phyloP scores from a whole-genome alignment of 805 yeast genomes.

The Diddensiella caesifluorescens region DNA sequence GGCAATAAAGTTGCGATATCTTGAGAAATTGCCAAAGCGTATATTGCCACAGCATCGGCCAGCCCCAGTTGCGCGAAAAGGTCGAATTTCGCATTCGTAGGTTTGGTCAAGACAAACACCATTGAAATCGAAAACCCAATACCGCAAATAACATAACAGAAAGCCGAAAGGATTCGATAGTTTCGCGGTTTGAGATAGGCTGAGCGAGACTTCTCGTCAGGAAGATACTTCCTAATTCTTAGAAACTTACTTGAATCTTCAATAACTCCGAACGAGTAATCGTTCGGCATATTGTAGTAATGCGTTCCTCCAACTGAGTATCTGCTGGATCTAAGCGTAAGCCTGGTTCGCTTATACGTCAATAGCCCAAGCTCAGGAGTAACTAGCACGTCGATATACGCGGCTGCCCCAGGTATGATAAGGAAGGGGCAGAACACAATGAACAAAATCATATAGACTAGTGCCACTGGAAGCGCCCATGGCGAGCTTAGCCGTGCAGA shows the following conservation, averaged over 20 bases:
- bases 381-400: constrained; percentile 5
- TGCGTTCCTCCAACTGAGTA: neutral
- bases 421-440: constrained; percentile 15
- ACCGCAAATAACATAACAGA: constrained; percentile 14
- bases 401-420: constrained; percentile 12
- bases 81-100: constrained; percentile 15
- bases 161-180: constrained; percentile 12
- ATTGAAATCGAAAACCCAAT: constrained; percentile 13
- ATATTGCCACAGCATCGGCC: constrained; percentile 18
- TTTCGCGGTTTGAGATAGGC: constrained; percentile 13
- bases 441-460: constrained; percentile 18
- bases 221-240: constrained; percentile 13
- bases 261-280: constrained; percentile 9
- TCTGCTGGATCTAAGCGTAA: neutral
- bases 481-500: constrained; percentile 19
- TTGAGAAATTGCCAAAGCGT: constrained; percentile 15
- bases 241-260: constrained; percentile 7
- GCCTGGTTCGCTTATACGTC: neutral
- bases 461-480: constrained; percentile 21
- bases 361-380: neutral
- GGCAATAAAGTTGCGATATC: constrained; percentile 14
- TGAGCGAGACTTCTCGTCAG: constrained; percentile 11
- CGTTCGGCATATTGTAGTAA: constrained; percentile 4
- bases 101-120: constrained; percentile 10
- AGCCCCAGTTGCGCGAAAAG: constrained; percentile 17